Evolutionary conservation across 1,284 basidiomycete genomes (phyloP), one percentile per base, ranked within the genome.

Genomic region (Thecaphora thlaspeos): DNA sequence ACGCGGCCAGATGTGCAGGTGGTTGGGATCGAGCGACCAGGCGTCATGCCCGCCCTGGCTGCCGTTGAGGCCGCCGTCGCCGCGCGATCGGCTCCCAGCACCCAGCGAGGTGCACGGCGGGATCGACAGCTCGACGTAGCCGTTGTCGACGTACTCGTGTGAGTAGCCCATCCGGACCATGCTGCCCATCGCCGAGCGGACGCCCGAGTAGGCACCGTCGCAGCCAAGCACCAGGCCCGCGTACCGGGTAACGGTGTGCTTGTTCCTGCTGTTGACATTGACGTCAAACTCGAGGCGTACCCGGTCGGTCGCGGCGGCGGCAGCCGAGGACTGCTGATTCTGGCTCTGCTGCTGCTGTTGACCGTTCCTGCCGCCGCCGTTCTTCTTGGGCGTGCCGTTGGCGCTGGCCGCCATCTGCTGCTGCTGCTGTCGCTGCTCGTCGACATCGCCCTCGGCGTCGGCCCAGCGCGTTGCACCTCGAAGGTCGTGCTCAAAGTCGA

Each of bases 1-100:
- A 75, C 92, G 87, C 54, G 94, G 95, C 94, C 94, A 98, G 76
- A 98, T 97, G 82, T 98, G 95, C 64, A 98, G 86, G 80, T 97
- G 90, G 80, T 90, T 88, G 64, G 90, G 88, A 82, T 95, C 91
- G 79, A 98, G 86, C 46, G 86, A 82, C 81, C 89, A 98, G 80
- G 58, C 61, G 19, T 58, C 63, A 34, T 64, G 61, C 4, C 52
- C 64, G 7, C 63, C 56, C 12, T 22, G 46, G n/a, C 36, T 49
- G 45, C 56, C 58, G 21, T 54, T 48, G 14, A 28, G 23, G 12
- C 56, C 53, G 4, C 54, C 55, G 24, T 42, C 78, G 56, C 85
- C 81, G 65, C 85, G 88, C 68, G 83, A 79, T 38, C 55, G 65
- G 67, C 39, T 68, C 71, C 75, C 79, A 70, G 84, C 83, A 52